Percentiles rank a stretch among this genome's conserved stretches.
These are phyloP conservation scores for Thalassiosira sp. DNA, from an alignment of 352 stramenopile genomes.

Conservation along the genomic window DNA sequence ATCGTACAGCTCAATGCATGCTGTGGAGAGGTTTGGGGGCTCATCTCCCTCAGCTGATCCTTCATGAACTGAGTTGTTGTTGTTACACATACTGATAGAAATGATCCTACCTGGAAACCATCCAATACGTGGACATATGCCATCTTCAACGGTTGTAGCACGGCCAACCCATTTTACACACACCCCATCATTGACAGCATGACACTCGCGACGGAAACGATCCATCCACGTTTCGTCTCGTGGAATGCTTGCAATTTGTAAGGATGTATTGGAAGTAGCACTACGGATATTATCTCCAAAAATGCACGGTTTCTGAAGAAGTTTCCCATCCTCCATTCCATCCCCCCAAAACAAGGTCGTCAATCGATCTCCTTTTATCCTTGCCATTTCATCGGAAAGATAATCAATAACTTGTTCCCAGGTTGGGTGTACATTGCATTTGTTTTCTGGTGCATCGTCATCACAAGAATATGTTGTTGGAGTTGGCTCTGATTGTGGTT, in stretches of 20 bases:
- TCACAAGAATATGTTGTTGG: background rate
- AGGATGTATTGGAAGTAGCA: background rate
- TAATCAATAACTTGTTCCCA: slow-evolving; percentile 55
- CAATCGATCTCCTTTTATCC: slow-evolving; percentile 42
- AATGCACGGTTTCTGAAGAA: slow-evolving; percentile 28
- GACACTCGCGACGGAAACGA: slow-evolving; percentile 20
- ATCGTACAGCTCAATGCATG: slow-evolving; percentile 36
- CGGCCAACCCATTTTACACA: slow-evolving; percentile 38
- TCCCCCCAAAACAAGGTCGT: slow-evolving; percentile 42
- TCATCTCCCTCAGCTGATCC: background rate
- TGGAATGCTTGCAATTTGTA: slow-evolving; percentile 17
- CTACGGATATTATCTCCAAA: slow-evolving; percentile 24
- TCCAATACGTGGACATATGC: slow-evolving; percentile 15
- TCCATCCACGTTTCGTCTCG: slow-evolving; percentile 45
- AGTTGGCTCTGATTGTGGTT: background rate
- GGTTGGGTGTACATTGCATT: slow-evolving; percentile 17
- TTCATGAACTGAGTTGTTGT: background rate
- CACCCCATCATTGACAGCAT: slow-evolving; percentile 42
- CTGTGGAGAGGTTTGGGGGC: background rate
- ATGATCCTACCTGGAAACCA: slow-evolving; percentile 42
- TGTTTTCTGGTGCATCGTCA: slow-evolving; percentile 10
- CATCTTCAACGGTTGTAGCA: background rate
- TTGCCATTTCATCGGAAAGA: slow-evolving; percentile 48
- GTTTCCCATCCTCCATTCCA: slow-evolving; percentile 37
- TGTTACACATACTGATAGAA: too few species aligned